Percentiles rank a stretch among this genome's conserved stretches.
These are phyloP conservation scores for Aspergillus piperis DNA, from an alignment of 2,329 filamentous ascomycete genomes.

Conservation along the genomic window DNA sequence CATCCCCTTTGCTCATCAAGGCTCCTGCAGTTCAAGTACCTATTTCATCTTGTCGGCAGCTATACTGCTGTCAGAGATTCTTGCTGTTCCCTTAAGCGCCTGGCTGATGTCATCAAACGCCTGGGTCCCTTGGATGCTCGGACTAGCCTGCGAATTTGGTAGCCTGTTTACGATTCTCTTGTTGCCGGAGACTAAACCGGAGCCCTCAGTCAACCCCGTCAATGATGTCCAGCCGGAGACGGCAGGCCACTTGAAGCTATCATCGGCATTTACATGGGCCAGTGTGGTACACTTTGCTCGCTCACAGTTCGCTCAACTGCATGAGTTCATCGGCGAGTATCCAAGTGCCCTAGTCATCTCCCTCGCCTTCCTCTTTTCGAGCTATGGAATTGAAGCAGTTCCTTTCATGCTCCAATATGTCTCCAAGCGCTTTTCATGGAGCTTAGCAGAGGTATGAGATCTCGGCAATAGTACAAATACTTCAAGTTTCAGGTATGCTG, in stretches of 20 bases:
- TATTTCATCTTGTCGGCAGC: constrained; percentile 13
- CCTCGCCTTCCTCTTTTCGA: constrained; percentile 10
- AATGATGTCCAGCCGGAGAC: background rate
- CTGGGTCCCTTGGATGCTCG: constrained; percentile 16
- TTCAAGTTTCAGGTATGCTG: background rate
- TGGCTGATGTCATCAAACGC: constrained; percentile 12
- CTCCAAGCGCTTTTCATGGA: constrained; percentile 17
- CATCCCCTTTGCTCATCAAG: background rate
- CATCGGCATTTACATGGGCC: background rate
- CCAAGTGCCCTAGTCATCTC: constrained; percentile 7
- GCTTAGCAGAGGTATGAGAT: constrained; percentile 13
- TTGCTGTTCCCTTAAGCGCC: constrained; percentile 15
- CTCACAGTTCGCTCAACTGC: constrained; percentile 4
- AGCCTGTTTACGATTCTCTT: constrained; percentile 2
- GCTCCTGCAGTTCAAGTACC: constrained; percentile 6
- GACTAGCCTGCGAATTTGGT: constrained; percentile 3
- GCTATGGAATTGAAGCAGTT: constrained; percentile 11
- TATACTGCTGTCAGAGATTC: constrained; percentile 10
- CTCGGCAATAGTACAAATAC: background rate
- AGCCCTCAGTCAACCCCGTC: background rate
- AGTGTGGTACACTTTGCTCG: background rate
- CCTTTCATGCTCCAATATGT: constrained; percentile 16
- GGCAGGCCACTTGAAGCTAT: background rate
- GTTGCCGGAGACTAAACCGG: constrained; percentile 15
- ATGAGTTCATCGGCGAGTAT: constrained; percentile 6